A percentile compares a stretch with the other conserved stretches of the same genome.
phyloP scores from a whole-genome alignment of 345 rosid genomes.

The Alliaria petiolata region DNA sequence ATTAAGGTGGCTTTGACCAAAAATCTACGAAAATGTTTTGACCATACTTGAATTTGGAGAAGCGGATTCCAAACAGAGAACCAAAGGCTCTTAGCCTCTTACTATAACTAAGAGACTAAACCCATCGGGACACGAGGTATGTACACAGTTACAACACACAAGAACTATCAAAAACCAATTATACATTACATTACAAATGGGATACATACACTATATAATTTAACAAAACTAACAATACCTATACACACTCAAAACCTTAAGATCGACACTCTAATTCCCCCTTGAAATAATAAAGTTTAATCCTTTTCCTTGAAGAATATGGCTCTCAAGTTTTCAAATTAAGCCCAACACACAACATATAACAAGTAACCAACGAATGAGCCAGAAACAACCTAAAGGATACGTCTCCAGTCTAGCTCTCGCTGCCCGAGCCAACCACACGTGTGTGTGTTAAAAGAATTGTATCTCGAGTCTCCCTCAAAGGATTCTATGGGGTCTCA shows the following conservation, averaged over 20 bases:
- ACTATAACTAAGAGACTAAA: background rate
- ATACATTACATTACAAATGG: conserved; percentile 2
- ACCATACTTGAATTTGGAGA: background rate
- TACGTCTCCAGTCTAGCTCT: background rate
- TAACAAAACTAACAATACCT: background rate
- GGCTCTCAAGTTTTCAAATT: background rate
- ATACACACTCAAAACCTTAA: background rate
- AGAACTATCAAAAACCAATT: background rate
- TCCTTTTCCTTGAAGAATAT: background rate
- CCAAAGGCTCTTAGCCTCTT: background rate
- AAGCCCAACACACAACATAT: background rate
- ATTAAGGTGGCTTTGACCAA: background rate
- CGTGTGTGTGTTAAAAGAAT: conserved; percentile 19
- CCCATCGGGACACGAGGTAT: background rate
- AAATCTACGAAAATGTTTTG: background rate
- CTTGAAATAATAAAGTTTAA: too few species aligned
- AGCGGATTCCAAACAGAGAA: background rate
- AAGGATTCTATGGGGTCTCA: background rate
- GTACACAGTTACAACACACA: background rate
- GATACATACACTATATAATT: background rate
- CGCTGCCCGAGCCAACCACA: background rate
- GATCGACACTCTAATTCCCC: background rate
- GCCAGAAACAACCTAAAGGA: background rate
- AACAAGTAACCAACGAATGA: conserved; percentile 5
- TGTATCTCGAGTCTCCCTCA: background rate